Evolutionary conservation across 495 filamentous ascomycete genomes (phyloP), one percentile per base, ranked within the genome.

Genomic region (Penicillium cosmopolitanum): DNA sequence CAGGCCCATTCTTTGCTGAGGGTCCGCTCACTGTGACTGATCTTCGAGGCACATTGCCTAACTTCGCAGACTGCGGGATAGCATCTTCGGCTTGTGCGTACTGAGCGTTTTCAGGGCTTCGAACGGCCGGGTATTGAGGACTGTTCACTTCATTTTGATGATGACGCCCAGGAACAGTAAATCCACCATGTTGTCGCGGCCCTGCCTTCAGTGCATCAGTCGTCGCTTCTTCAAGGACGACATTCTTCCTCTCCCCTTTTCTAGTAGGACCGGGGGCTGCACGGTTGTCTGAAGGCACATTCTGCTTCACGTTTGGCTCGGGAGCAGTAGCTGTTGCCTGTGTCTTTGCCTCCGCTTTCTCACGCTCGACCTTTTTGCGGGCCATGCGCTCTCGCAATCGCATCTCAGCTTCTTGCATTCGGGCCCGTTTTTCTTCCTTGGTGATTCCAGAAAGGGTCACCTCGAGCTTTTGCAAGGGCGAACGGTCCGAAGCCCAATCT

Each of bases 381-480:
- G 73, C 75, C 55, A 81, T 72, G 9, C 75, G 71, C 80, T 77
- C 86, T 74, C 66, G 83, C 73, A 68, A 60, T 59, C 78, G 78
- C 51, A 80, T 74, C 66, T 97, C 93, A 2, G 90, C 89, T 68
- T 93, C 87, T 72, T 92, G 82, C n/a, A 89, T 84, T 50, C 89
- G 83, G 3, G 90, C 89, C 57, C 90, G 82, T 68, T 92, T 96
- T 67, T 96, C 93, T 66, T 96, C 92, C 71, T 96, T 96, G 70
- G 87, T 96, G 64, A 96, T 93, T 70, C 90, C 91, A 70, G 85
- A 87, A 56, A 97, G 79, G 53, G 91, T 92, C 40, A 89, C 84
- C 75, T 97, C 95, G 53, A 98, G 85, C 72, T 87, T 93, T 71
- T 98, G 95, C 21, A 98, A 77, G 34, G 95, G 95, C 50, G 93